Evolutionary conservation across 495 filamentous ascomycete species (phyloP).

Genomic region (Gamarada debralockiae): DNA sequence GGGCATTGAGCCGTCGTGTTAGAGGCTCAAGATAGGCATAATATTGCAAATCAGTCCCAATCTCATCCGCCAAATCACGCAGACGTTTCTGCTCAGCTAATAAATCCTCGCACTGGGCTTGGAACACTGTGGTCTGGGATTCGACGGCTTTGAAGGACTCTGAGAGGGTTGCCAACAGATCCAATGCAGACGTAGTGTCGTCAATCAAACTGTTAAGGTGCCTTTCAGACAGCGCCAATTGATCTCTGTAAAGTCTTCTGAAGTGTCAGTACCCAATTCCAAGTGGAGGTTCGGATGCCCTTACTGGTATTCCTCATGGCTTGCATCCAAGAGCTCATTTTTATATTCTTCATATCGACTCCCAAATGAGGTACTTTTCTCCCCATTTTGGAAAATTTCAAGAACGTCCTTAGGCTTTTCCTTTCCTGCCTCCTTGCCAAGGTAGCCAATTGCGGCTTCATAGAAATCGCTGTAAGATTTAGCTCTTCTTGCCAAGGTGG

Average conservation of each 20-base stretch:
- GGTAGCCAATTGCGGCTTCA: constrained; percentile 53
- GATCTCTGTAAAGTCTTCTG: constrained; percentile 66
- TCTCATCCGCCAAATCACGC: constrained; percentile 69
- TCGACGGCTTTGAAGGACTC: constrained; percentile 84
- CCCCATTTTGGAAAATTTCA: background rate
- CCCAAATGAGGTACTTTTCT: background rate
- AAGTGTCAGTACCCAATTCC: background rate
- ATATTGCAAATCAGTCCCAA: constrained; percentile 82
- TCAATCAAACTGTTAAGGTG: constrained; percentile 78
- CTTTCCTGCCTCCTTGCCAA: constrained; percentile 42
- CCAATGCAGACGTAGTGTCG: constrained; percentile 68
- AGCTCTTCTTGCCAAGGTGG: constrained; percentile 58
- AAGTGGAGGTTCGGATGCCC: constrained; percentile 13
- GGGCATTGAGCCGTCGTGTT: constrained; percentile 85
- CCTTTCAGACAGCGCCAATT: constrained; percentile 71
- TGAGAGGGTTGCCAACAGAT: constrained; percentile 69
- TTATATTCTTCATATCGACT: constrained; percentile 53
- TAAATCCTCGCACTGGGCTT: constrained; percentile 84
- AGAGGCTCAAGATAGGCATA: constrained; percentile 90
- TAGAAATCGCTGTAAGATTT: constrained; percentile 78
- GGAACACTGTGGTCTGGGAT: constrained; percentile 84
- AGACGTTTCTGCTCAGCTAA: constrained; percentile 74
- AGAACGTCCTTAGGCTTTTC: constrained; percentile 38
- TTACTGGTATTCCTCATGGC: constrained; percentile 83
- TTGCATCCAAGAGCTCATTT: constrained; percentile 67